A percentile compares a stretch with the other conserved stretches of the same genome.
These are phyloP conservation scores for Quercus aquifolioides DNA, from an alignment of 306 rosid species.

Conservation along the genomic window DNA sequence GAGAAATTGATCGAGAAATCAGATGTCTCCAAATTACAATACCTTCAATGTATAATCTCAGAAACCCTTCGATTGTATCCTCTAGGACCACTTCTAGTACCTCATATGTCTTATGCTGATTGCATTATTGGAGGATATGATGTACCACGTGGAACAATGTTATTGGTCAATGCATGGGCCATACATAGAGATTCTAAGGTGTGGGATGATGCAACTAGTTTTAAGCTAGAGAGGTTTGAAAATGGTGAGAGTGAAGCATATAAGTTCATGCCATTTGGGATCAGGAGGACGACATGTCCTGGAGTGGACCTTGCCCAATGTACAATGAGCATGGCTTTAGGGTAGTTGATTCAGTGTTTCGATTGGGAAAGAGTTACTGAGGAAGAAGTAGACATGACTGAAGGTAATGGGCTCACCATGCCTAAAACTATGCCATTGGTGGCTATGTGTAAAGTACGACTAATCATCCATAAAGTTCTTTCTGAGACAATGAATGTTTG, in stretches of 20 bases:
- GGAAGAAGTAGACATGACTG: slow-evolving; percentile 28
- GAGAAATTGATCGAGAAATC: slow-evolving; percentile 23
- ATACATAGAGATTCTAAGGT: slow-evolving; percentile 31
- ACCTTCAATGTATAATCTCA: slow-evolving; percentile 29
- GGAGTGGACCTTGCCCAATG: background rate
- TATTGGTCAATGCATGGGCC: slow-evolving; percentile 38
- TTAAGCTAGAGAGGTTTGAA: slow-evolving; percentile 25
- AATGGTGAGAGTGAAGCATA: background rate
- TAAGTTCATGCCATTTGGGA: slow-evolving; percentile 26
- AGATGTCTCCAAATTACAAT: slow-evolving; percentile 19
- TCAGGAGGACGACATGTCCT: background rate
- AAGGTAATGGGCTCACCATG: slow-evolving; percentile 33
- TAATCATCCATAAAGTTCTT: background rate
- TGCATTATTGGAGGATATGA: background rate
- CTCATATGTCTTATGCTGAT: background rate
- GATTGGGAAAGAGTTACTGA: slow-evolving; percentile 34
- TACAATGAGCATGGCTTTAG: slow-evolving; percentile 5
- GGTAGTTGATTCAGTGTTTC: slow-evolving; percentile 30
- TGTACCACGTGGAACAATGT: background rate
- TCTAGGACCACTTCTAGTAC: background rate
- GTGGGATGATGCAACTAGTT: slow-evolving; percentile 31
- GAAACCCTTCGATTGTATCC: slow-evolving; percentile 20
- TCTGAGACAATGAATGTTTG: too few relatives aligned
- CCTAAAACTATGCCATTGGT: slow-evolving; percentile 27
- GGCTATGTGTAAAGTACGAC: slow-evolving; percentile 30